These are phyloP conservation scores for Entomophthora muscae DNA, from an alignment of 371 early-diverging fungal genomes.

Conservation along the genomic window DNA sequence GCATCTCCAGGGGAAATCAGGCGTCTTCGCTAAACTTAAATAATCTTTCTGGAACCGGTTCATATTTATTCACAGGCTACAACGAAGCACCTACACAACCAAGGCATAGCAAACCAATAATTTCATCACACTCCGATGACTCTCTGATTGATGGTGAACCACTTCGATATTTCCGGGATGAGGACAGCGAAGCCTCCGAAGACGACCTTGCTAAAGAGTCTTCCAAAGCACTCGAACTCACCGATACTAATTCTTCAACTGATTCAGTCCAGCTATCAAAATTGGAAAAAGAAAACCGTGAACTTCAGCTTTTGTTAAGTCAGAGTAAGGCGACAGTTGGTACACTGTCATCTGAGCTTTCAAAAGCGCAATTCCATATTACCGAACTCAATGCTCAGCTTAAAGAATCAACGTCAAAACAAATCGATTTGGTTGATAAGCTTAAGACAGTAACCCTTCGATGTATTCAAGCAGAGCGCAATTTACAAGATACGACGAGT, in stretches of 20 bases:
- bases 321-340: not conserved
- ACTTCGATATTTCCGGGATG: not conserved
- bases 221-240: not conserved
- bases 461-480: constrained; percentile 1
- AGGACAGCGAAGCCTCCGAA: not conserved
- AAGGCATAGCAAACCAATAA: not conserved
- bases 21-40: not conserved
- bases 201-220: not conserved
- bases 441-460: constrained; percentile 1
- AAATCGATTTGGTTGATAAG: not conserved
- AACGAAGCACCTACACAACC: not conserved
- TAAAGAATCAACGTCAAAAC: not conserved
- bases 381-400: not conserved
- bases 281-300: not conserved
- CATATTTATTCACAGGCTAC: not conserved
- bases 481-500: not conserved
- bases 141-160: not conserved
- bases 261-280: not conserved
- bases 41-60: not conserved
- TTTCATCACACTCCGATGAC: not conserved
- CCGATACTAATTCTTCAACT: not conserved
- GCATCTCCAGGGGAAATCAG: not conserved
- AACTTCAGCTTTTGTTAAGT: not conserved
- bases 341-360: not conserved
- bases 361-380: constrained; percentile 5